phyloP scores from a whole-genome alignment of 2,329 filamentous ascomycete genomes.

The Colletotrichum echinochloae region DNA sequence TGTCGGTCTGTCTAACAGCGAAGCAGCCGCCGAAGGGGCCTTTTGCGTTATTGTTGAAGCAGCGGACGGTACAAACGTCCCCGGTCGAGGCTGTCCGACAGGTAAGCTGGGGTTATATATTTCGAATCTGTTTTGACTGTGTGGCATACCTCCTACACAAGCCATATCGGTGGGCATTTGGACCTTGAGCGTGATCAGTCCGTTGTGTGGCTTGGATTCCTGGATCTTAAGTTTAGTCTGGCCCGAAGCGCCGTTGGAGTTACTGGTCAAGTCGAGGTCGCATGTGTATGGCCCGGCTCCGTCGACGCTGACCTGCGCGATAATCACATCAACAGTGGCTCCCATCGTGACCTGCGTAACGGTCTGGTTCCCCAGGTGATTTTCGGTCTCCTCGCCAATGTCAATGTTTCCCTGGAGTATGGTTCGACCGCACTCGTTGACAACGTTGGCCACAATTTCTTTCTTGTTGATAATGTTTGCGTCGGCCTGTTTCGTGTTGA shows the following conservation, averaged over 20 bases:
- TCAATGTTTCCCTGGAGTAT: conserved; percentile 71
- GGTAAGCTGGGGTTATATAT: conserved; percentile 5
- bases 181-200: conserved; percentile 68
- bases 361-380: conserved; percentile 57
- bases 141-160: conserved; percentile 60
- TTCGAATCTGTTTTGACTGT: conserved; percentile 42
- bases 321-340: conserved; percentile 58
- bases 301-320: conserved; percentile 66
- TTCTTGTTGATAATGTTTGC: conserved; percentile 72
- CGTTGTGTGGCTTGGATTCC: conserved; percentile 66
- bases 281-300: conserved; percentile 67
- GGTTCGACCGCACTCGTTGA: conserved; percentile 73
- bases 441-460: conserved; percentile 63
- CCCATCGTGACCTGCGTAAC: conserved; percentile 65
- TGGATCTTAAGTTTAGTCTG: conserved; percentile 62
- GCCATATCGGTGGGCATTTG: conserved; percentile 62
- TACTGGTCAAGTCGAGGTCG: conserved; percentile 63
- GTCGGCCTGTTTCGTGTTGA: conserved; percentile 74
- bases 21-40: conserved; percentile 71
- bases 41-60: conserved; percentile 67
- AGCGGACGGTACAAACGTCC: conserved; percentile 70
- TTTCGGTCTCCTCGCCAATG: conserved; percentile 66
- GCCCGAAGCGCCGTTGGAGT: conserved; percentile 57
- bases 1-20: conserved; percentile 66
- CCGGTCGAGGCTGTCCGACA: conserved; percentile 61